Percentiles rank a stretch among this genome's conserved stretches.
phyloP scores from a whole-genome alignment of 2,329 filamentous ascomycete species.

The Teratosphaeria destructans region DNA sequence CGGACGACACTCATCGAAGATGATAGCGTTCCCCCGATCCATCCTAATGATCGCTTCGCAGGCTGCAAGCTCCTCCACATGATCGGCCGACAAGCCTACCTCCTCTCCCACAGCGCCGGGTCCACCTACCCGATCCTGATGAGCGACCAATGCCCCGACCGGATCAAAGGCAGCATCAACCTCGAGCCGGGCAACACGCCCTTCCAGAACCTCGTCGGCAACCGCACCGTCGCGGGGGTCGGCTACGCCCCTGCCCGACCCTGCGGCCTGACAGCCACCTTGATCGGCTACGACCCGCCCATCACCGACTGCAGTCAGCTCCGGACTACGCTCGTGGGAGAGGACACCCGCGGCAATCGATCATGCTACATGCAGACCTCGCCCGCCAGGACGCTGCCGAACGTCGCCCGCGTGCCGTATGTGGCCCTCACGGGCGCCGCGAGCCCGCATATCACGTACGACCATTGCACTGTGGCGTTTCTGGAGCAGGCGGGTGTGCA shows the following conservation, averaged over 20 bases:
- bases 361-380: constrained; percentile 18
- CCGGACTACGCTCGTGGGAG: neutral
- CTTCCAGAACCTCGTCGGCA: constrained; percentile 25
- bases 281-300: neutral
- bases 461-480: constrained; percentile 45
- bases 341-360: neutral
- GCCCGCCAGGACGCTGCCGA: constrained; percentile 35
- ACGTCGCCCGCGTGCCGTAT: constrained; percentile 40
- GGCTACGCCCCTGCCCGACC: constrained; percentile 8
- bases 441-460: constrained; percentile 44
- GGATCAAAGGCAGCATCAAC: constrained; percentile 40
- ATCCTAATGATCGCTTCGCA: constrained; percentile 2
- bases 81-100: constrained; percentile 20
- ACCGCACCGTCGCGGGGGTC: constrained; percentile 7
- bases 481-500: constrained; percentile 43
- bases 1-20: too few species aligned
- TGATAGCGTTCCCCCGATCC: too few species aligned
- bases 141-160: constrained; percentile 28
- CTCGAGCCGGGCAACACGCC: constrained; percentile 47
- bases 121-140: constrained; percentile 5
- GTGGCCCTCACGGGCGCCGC: constrained; percentile 44
- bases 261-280: constrained; percentile 25
- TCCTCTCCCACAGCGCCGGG: constrained; percentile 26
- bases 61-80: constrained; percentile 23
- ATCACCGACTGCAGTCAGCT: neutral